Base-by-base conservation (phyloP, 768 basidiomycete genomes). In the Russula earlei region DNA sequence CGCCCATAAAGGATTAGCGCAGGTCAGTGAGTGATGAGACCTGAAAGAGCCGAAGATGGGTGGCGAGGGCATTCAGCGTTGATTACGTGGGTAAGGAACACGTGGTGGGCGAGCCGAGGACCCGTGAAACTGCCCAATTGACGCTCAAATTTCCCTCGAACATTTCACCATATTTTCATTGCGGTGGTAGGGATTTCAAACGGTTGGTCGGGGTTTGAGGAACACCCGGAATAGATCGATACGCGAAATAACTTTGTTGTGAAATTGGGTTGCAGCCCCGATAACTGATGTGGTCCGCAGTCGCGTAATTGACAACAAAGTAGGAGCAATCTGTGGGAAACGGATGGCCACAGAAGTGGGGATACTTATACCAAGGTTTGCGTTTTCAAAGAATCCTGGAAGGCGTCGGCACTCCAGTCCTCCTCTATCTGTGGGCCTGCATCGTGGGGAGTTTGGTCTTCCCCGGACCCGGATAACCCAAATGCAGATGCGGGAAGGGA, bases 1-100 rank as follows among this genome's bases (percentile, higher is more conserved):
- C 57, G 57, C 57, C 57, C 57, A 58, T 54, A 54, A 58, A 49
- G 25, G 52, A 58, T 54, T 58, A 58, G 52, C 37, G 52, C 52
- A 49, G 19, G 22, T 27, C 47, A 41, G 22, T 25, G 54, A 52
- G 44, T 52, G 43, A 56, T 52, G 43, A 40, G n/a, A 34, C 25
- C n/a, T n/a, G n/a, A n/a, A n/a, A n/a, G n/a, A n/a, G n/a, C n/a
- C 25, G 20, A 52, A 19, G 44, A 33, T 27, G 29, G 19, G 55
- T 58, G 52, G 57, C 57, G 47, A 58, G 47, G 25, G 20, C 27
- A 25, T 52, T 33, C 45, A 29, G 54, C 25, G 29, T 43, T 49
- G 47, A 49, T 54, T 54, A 58, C 52, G 52, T 58, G 40, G 45
- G 56, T n/a, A 53, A 43, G 34, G 46, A n/a, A 57, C 57, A 58